These are phyloP conservation scores for Blastocystis sp. DNA, from an alignment of 352 stramenopile species.

Conservation along the genomic window DNA sequence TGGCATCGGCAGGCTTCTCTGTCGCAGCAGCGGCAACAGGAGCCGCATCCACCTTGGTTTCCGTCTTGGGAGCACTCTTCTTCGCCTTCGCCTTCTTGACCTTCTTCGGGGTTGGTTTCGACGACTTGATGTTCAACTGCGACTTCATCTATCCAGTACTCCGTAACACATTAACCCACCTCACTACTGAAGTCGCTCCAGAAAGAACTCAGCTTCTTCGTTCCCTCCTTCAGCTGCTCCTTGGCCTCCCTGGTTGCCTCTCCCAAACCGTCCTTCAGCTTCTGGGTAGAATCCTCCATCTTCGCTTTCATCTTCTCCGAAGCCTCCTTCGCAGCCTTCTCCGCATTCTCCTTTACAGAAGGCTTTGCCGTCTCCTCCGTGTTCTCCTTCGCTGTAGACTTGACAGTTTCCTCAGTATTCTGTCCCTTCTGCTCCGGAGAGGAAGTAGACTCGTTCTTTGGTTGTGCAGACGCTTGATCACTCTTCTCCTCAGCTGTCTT, in stretches of 20 bases:
- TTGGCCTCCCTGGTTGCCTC: constrained; percentile 25
- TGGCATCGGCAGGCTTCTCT: not conserved
- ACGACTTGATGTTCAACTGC: constrained; percentile 38
- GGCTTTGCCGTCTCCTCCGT: not conserved
- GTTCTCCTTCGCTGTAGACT: not conserved
- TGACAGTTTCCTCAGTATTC: not conserved
- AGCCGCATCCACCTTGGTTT: not conserved
- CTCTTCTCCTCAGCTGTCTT: not conserved
- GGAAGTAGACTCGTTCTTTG: too few relatives aligned
- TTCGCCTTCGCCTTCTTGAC: not conserved
- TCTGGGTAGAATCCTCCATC: constrained; percentile 43
- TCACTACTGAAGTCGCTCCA: constrained; percentile 49
- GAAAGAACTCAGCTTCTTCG: constrained; percentile 36
- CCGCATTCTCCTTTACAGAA: not conserved
- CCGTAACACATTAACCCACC: not conserved
- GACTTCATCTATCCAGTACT: constrained; percentile 22
- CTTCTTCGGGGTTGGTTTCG: not conserved
- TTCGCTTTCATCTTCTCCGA: constrained; percentile 25
- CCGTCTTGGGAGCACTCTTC: not conserved
- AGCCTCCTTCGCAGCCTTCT: constrained; percentile 26
- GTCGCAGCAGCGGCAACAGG: not conserved
- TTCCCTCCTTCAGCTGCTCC: constrained; percentile 35
- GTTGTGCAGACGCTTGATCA: not conserved
- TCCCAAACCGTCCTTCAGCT: constrained; percentile 33
- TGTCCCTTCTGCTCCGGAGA: not conserved